Conservation (phyloP, 441 rosid species). For the Capsella rubella region DNA sequence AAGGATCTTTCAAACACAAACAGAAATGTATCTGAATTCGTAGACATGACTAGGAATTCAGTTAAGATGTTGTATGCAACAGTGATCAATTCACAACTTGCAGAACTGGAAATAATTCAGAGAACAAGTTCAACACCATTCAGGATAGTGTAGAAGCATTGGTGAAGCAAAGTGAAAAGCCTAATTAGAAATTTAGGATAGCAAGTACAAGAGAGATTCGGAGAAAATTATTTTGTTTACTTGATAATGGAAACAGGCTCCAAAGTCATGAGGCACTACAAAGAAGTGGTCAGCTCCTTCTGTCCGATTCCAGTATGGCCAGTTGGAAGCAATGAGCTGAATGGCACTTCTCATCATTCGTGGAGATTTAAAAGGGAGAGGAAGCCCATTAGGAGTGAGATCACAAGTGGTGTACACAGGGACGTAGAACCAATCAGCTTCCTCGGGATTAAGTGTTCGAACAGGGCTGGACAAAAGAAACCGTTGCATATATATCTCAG, state of each 20-base stretch:
- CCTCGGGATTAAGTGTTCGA: constrained; percentile 79
- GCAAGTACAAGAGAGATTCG: background rate
- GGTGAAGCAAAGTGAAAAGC: background rate
- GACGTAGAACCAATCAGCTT: constrained; percentile 87
- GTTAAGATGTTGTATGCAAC: constrained; percentile 1
- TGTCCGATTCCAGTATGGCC: constrained; percentile 85
- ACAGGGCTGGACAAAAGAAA: constrained; percentile 80
- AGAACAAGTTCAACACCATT: constrained; percentile 3
- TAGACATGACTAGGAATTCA: background rate
- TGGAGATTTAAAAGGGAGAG: constrained; percentile 78
- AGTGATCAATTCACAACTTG: background rate
- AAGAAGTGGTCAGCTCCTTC: constrained; percentile 85
- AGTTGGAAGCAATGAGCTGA: constrained; percentile 80
- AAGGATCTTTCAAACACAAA: background rate
- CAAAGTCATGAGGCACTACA: constrained; percentile 79
- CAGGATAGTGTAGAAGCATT: background rate
- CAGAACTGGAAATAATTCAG: background rate
- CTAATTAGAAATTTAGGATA: background rate
- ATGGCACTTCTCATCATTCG: constrained; percentile 88
- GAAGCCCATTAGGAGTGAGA: constrained; percentile 79
- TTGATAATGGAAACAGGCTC: constrained; percentile 83
- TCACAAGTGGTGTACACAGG: constrained; percentile 85
- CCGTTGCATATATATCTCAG: constrained; percentile 80
- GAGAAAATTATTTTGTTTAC: constrained; percentile 40
- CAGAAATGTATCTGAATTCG: background rate